Evolutionary conservation across 257 asterid species (phyloP).

Genomic region (Nicotiana otophora): DNA sequence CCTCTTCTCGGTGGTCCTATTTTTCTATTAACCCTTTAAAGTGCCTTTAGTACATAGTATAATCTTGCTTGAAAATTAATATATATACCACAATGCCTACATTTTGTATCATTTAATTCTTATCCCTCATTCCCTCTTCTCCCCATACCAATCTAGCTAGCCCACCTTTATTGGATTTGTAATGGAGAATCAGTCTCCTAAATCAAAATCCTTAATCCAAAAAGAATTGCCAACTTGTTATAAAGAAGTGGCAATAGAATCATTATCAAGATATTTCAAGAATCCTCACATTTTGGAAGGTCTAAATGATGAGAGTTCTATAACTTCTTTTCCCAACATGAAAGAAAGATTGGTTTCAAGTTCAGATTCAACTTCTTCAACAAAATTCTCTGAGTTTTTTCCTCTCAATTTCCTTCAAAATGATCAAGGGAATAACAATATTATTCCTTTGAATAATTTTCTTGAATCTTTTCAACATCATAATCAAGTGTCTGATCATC

Average conservation of each 20-base stretch:
- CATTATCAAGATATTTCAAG: slow-evolving; percentile 23
- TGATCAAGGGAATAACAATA: slow-evolving; percentile 15
- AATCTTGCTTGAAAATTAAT: slow-evolving; percentile 11
- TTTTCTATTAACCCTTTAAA: slow-evolving; percentile 20
- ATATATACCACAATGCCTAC: slow-evolving; percentile 26
- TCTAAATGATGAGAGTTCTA: neutral
- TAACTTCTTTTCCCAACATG: neutral
- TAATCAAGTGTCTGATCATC: slow-evolving; percentile 10
- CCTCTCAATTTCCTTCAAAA: slow-evolving; percentile 3
- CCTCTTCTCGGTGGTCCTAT: neutral
- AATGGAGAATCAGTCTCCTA: slow-evolving; percentile 27
- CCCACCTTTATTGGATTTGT: slow-evolving; percentile 4
- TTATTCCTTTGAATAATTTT: slow-evolving; percentile 24
- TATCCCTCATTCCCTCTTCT: slow-evolving; percentile 7
- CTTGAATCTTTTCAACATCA: slow-evolving; percentile 23
- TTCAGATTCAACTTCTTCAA: slow-evolving; percentile 24
- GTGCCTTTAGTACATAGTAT: slow-evolving; percentile 15
- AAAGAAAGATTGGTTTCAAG: slow-evolving; percentile 4
- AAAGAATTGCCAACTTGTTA: slow-evolving; percentile 32
- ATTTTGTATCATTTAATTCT: slow-evolving; percentile 28
- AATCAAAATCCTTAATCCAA: slow-evolving; percentile 37
- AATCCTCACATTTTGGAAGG: slow-evolving; percentile 22
- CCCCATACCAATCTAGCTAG: slow-evolving; percentile 5
- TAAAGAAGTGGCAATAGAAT: slow-evolving; percentile 14
- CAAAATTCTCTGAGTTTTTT: slow-evolving; percentile 16